These are phyloP conservation scores for Hypoxylon perforatum DNA, from an alignment of 495 filamentous ascomycete species.

Conservation along the genomic window DNA sequence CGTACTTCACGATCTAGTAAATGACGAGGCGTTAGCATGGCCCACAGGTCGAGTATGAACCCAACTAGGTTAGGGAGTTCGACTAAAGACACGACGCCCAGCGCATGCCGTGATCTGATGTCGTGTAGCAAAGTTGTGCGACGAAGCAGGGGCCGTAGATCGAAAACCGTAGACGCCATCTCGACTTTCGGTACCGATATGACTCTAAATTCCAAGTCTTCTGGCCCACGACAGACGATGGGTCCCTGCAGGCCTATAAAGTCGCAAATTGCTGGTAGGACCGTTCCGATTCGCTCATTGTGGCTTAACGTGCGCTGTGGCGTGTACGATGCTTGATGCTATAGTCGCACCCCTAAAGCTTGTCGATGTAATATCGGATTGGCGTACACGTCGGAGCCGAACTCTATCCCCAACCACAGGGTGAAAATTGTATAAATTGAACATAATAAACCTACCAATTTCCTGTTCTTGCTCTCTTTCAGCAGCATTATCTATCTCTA, in stretches of 20 bases:
- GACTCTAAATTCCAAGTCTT: neutral
- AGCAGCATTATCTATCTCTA: slow-evolving; percentile 90
- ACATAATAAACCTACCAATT: slow-evolving; percentile 78
- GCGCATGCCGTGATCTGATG: slow-evolving; percentile 12
- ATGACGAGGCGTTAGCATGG: slow-evolving; percentile 25
- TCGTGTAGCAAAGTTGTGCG: slow-evolving; percentile 16
- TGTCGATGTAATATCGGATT: slow-evolving; percentile 7
- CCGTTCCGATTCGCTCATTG: slow-evolving; percentile 6
- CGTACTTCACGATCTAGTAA: slow-evolving; percentile 74
- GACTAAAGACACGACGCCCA: neutral
- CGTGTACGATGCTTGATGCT: neutral
- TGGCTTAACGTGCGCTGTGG: slow-evolving; percentile 5
- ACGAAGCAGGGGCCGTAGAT: slow-evolving; percentile 5
- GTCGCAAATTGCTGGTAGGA: slow-evolving; percentile 8
- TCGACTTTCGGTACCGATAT: neutral
- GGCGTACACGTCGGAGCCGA: slow-evolving; percentile 4
- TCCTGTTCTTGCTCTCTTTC: slow-evolving; percentile 96
- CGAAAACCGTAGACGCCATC: slow-evolving; percentile 5
- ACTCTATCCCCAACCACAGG: neutral
- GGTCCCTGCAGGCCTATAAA: slow-evolving; percentile 8
- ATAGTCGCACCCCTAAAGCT: neutral
- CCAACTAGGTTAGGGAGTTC: slow-evolving; percentile 4
- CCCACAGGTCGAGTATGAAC: slow-evolving; percentile 5
- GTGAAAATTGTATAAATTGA: neutral
- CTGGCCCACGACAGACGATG: slow-evolving; percentile 4